Evolutionary conservation across 225 moss, liverwort and hornwort genomes (phyloP).

Genomic region (Climacium dendroides): DNA sequence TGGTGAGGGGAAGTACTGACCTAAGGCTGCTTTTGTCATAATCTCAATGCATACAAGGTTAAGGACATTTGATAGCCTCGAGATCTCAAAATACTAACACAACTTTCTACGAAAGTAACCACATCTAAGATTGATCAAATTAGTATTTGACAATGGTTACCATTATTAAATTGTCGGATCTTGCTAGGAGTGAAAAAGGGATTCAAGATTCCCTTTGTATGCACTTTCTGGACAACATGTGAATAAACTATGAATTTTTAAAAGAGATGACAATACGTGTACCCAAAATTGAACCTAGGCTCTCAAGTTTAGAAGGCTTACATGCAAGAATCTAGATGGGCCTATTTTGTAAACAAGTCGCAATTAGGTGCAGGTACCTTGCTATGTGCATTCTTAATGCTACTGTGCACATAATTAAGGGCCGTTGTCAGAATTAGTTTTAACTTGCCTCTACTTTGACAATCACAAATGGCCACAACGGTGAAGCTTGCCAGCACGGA

Average conservation of each 20-base stretch:
- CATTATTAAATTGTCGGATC: background rate
- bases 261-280: too few relatives aligned
- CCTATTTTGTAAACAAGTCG: background rate
- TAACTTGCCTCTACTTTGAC: background rate
- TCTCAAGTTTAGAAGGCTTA: background rate
- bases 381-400: background rate
- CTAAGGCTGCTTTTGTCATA: background rate
- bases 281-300: background rate
- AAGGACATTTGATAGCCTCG: background rate
- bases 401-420: background rate
- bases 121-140: background rate
- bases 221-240: background rate
- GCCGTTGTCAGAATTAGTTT: background rate
- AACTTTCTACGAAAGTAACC: too few relatives aligned
- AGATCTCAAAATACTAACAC: background rate
- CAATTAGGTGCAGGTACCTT: background rate
- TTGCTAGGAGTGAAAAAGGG: background rate
- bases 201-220: background rate
- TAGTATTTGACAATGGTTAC: background rate
- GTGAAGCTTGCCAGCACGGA: background rate
- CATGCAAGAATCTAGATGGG: background rate
- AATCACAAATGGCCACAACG: background rate
- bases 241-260: background rate
- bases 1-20: rapidly evolving
- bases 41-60: background rate